Percentiles rank a stretch among this genome's conserved stretches.
Conservation (phyloP, 371 early-diverging fungal species). For the Mortierella sp. region DNA sequence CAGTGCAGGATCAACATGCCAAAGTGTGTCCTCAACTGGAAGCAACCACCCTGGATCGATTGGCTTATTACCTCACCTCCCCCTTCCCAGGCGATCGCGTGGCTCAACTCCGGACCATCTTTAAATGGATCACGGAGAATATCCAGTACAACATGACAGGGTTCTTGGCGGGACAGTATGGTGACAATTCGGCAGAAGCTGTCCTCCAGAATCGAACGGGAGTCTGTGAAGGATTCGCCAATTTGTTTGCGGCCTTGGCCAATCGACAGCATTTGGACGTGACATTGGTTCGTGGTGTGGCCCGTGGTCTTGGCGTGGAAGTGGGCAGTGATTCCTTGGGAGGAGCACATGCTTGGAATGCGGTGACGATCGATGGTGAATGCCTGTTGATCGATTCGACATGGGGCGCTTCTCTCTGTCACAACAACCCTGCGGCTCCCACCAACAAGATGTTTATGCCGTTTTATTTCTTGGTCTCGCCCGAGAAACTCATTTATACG, state of each 20-base stretch:
- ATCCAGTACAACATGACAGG: constrained; percentile 25
- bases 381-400: constrained; percentile 33
- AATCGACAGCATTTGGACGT: constrained; percentile 21
- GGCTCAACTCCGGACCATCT: constrained; percentile 38
- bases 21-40: constrained; percentile 28
- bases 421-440: not conserved
- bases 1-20: constrained; percentile 29
- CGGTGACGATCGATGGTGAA: constrained; percentile 28
- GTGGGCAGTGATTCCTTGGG: constrained; percentile 19
- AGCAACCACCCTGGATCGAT: constrained; percentile 28
- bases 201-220: constrained; percentile 26
- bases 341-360: constrained; percentile 40
- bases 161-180: constrained; percentile 9
- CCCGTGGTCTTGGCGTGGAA: constrained; percentile 27
- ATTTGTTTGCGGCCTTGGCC: constrained; percentile 26
- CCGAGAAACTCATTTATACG: constrained; percentile 29
- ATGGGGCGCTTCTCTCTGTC: constrained; percentile 15
- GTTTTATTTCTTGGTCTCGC: constrained; percentile 31
- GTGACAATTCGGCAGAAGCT: constrained; percentile 26
- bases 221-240: constrained; percentile 44
- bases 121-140: constrained; percentile 28
- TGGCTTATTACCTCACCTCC: constrained; percentile 34
- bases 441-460: constrained; percentile 6
- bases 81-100: constrained; percentile 46
- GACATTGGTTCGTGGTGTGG: constrained; percentile 12